Evolutionary conservation across 1,139 yeast species (phyloP).

Genomic region (Debaryomycetaceae sp.): DNA sequence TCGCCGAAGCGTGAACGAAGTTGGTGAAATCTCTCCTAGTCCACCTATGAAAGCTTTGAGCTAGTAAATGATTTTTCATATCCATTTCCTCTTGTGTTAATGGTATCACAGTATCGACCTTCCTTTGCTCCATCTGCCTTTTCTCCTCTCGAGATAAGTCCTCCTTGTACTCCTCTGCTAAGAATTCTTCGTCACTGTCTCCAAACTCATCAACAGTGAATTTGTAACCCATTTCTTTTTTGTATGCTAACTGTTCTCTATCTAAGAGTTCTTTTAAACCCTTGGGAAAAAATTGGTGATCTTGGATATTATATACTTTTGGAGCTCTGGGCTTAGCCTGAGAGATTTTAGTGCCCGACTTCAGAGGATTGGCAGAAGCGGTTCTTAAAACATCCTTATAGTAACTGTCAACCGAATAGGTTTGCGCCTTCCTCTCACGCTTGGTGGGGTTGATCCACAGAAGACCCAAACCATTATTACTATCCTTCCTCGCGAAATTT

Average conservation of each 20-base stretch:
- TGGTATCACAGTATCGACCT: slow-evolving; percentile 67
- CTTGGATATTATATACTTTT: slow-evolving; percentile 67
- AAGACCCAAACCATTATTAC: slow-evolving; percentile 43
- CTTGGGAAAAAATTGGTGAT: slow-evolving; percentile 83
- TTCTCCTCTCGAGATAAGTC: slow-evolving; percentile 40
- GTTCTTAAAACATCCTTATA: slow-evolving; percentile 72
- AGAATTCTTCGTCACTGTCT: slow-evolving; percentile 54
- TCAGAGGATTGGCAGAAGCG: slow-evolving; percentile 15
- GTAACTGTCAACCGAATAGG: slow-evolving; percentile 83
- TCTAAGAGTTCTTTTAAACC: slow-evolving; percentile 64
- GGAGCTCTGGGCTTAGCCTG: slow-evolving; percentile 60
- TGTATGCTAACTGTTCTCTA: slow-evolving; percentile 73
- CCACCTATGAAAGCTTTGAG: slow-evolving; percentile 76
- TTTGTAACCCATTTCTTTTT: slow-evolving; percentile 68
- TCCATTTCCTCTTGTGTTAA: slow-evolving; percentile 72
- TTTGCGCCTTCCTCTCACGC: slow-evolving; percentile 86
- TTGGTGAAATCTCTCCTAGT: slow-evolving; percentile 84
- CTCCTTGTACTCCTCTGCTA: slow-evolving; percentile 45
- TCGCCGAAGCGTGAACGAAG: slow-evolving; percentile 77
- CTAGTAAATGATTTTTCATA: slow-evolving; percentile 57
- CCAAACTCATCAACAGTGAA: slow-evolving; percentile 56
- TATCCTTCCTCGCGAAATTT: slow-evolving; percentile 70
- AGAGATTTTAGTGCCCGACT: slow-evolving; percentile 17
- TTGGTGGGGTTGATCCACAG: slow-evolving; percentile 87
- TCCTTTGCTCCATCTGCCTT: slow-evolving; percentile 54